These are phyloP conservation scores for Lecanicillium sp. DNA, from an alignment of 2,329 filamentous ascomycete species.

Conservation along the genomic window DNA sequence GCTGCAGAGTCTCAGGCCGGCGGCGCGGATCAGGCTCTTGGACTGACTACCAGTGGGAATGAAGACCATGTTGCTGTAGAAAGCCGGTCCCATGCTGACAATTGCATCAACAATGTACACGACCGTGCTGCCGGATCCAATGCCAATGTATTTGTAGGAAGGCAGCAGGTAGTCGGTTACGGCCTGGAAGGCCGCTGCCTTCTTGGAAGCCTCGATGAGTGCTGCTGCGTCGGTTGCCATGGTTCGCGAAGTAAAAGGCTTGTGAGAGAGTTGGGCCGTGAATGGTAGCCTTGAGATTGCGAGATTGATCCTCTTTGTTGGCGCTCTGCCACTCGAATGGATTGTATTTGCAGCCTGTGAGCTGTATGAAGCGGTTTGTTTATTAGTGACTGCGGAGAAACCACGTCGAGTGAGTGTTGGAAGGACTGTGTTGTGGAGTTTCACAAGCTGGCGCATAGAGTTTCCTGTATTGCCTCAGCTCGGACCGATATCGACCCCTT, in stretches of 20 bases:
- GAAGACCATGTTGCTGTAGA: constrained; percentile 64
- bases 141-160: constrained; percentile 59
- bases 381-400: neutral
- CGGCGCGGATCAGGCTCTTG: constrained; percentile 72
- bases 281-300: neutral
- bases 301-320: no score
- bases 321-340: no score
- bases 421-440: no score
- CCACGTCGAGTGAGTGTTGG: no score
- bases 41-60: constrained; percentile 89
- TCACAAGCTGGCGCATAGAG: no score
- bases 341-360: neutral
- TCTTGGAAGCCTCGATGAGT: constrained; percentile 64
- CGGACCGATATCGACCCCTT: no score
- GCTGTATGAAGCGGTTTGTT: neutral
- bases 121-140: constrained; percentile 75
- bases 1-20: constrained; percentile 67
- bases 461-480: no score
- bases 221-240: constrained; percentile 28
- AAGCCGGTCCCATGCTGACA: constrained; percentile 44
- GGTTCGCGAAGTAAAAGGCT: no score
- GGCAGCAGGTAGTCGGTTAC: constrained; percentile 63
- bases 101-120: constrained; percentile 82
- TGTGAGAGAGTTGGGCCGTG: neutral
- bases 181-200: constrained; percentile 63